Conservation (phyloP, 768 basidiomycete genomes). For the Trametes meyenii region DNA sequence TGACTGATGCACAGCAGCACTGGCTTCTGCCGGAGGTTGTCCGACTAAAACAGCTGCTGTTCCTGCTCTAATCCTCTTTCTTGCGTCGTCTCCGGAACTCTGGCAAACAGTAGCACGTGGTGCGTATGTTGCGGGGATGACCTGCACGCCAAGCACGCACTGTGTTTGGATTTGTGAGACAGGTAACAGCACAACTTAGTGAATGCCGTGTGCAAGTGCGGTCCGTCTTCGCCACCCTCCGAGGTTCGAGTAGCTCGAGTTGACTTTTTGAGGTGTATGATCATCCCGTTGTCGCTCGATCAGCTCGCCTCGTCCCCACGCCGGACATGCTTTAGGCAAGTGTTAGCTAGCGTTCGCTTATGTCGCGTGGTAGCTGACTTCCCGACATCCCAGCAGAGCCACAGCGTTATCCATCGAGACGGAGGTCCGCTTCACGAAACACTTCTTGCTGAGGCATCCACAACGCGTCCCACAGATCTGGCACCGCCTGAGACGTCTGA, state of each 20-base stretch:
- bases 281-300: constrained; percentile 7
- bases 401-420: constrained; percentile 6
- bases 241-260: neutral
- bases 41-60: neutral
- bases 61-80: neutral
- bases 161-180: no score
- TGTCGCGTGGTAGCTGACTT: constrained; percentile 3
- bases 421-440: constrained; percentile 8
- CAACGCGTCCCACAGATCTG: constrained; percentile 18
- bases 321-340: neutral
- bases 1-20: neutral
- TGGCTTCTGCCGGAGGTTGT: neutral
- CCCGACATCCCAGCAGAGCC: constrained; percentile 13
- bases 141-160: no score
- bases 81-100: no score
- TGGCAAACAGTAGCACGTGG: no score
- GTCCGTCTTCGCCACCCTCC: no score
- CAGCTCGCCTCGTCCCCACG: constrained; percentile 5
- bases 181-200: no score
- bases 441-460: constrained; percentile 11
- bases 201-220: no score
- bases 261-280: neutral
- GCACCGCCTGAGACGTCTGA: constrained; percentile 14
- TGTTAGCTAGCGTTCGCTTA: neutral
- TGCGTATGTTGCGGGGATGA: no score